Conservation (phyloP, 2,329 filamentous ascomycete species). For the Coniella lustricola region DNA sequence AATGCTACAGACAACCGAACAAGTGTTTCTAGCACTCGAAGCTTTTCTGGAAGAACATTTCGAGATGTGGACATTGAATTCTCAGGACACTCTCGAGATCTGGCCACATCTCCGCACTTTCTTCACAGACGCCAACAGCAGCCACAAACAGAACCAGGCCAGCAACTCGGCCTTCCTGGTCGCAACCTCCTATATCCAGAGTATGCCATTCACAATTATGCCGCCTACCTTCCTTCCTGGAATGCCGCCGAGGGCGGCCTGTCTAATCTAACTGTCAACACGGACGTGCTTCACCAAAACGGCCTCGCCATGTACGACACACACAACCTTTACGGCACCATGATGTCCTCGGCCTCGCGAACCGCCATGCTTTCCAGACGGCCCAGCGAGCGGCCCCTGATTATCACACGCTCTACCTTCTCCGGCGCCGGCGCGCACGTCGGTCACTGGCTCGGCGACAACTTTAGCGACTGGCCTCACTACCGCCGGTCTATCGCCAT, state of each 20-base stretch:
- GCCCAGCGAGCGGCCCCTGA: slow-evolving; percentile 56
- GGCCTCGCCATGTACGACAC: slow-evolving; percentile 64
- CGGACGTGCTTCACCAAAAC: slow-evolving; percentile 61
- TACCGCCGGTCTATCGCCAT: slow-evolving; percentile 52
- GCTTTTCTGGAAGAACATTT: neutral
- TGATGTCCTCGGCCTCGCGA: slow-evolving; percentile 64
- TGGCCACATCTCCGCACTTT: slow-evolving; percentile 11
- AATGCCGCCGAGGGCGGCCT: slow-evolving; percentile 39
- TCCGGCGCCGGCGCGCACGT: slow-evolving; percentile 62
- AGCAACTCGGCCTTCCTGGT: slow-evolving; percentile 51
- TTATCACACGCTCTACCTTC: slow-evolving; percentile 72
- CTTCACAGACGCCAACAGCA: slow-evolving; percentile 19
- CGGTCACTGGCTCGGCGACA: slow-evolving; percentile 55
- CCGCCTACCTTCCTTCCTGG: slow-evolving; percentile 36
- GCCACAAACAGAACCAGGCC: slow-evolving; percentile 25
- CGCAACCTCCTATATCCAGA: slow-evolving; percentile 58
- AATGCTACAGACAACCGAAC: slow-evolving; percentile 20
- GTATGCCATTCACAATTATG: slow-evolving; percentile 59
- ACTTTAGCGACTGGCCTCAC: slow-evolving; percentile 48
- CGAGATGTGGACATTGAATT: neutral
- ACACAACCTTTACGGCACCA: slow-evolving; percentile 42
- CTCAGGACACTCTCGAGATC: neutral
- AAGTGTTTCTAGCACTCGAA: slow-evolving; percentile 1
- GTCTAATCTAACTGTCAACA: slow-evolving; percentile 56
- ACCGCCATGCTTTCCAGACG: slow-evolving; percentile 60